These are phyloP conservation scores for Lactarius hatsudake DNA, from an alignment of 768 basidiomycete species.

Conservation along the genomic window DNA sequence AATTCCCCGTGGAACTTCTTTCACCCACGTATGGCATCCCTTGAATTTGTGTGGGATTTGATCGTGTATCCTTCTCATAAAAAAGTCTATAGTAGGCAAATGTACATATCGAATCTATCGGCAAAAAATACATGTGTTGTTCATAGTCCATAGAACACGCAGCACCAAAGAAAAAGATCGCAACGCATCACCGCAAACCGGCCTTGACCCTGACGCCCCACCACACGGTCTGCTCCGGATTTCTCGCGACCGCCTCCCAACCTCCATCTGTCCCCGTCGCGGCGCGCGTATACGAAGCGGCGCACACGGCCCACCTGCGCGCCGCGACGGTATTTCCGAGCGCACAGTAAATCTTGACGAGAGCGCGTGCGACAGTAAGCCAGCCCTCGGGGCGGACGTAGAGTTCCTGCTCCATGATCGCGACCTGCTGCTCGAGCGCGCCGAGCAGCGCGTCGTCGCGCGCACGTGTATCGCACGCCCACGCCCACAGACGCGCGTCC, in stretches of 20 bases:
- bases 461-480: slow-evolving; percentile 5
- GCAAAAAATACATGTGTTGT: neutral
- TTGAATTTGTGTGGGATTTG: neutral
- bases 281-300: slow-evolving; percentile 14
- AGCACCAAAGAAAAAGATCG: neutral
- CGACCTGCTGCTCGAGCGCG: slow-evolving; percentile 1
- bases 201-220: slow-evolving; percentile 11
- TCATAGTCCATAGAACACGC: neutral
- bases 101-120: neutral
- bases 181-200: neutral
- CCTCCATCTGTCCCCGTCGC: slow-evolving; percentile 20
- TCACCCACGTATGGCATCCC: neutral
- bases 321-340: slow-evolving; percentile 9
- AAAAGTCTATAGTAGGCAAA: neutral
- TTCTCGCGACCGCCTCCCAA: slow-evolving; percentile 20
- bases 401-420: slow-evolving; percentile 9
- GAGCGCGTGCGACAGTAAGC: slow-evolving; percentile 8
- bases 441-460: slow-evolving; percentile 8
- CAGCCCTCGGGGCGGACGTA: slow-evolving; percentile 13
- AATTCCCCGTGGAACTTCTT: neutral
- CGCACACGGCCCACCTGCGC: slow-evolving; percentile 17
- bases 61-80: neutral
- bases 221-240: slow-evolving; percentile 15
- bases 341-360: slow-evolving; percentile 12
- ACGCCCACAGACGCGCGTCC: slow-evolving; percentile 5